Evolutionary conservation across 768 basidiomycete species (phyloP).

Genomic region (Ramaria rubella): DNA sequence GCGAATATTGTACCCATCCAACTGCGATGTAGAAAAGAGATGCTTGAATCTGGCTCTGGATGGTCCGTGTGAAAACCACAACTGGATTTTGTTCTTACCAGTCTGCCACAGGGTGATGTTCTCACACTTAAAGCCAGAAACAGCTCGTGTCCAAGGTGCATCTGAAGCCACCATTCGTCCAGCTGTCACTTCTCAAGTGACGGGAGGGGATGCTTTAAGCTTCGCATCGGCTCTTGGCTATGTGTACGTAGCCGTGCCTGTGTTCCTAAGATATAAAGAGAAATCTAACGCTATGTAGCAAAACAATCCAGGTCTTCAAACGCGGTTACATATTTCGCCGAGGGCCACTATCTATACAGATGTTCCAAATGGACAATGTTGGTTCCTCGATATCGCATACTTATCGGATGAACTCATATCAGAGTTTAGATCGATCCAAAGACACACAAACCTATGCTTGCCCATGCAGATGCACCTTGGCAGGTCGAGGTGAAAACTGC

Average conservation of each 20-base stretch:
- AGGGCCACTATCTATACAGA: conserved; percentile 64
- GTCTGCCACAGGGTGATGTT: conserved; percentile 57
- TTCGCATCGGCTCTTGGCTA: conserved; percentile 80
- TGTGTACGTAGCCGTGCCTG: conserved; percentile 36
- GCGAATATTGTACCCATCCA: conserved; percentile 57
- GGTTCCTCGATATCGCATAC: conserved; percentile 13
- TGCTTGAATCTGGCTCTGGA: conserved; percentile 52
- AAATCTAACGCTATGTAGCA: neutral
- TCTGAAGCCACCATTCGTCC: conserved; percentile 81
- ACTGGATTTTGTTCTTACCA: neutral
- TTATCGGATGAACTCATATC: conserved; percentile 4
- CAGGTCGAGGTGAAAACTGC: conserved; percentile 86
- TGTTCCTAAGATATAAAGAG: neutral
- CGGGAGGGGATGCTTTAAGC: conserved; percentile 65
- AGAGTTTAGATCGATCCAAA: conserved; percentile 57
- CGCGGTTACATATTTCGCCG: conserved; percentile 71
- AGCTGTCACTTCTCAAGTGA: conserved; percentile 72
- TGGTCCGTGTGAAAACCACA: conserved; percentile 42
- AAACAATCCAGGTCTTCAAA: conserved; percentile 42
- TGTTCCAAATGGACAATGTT: conserved; percentile 84
- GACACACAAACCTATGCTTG: conserved; percentile 68
- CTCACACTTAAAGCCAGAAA: conserved; percentile 79
- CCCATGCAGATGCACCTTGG: conserved; percentile 78
- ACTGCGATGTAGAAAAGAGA: conserved; percentile 69
- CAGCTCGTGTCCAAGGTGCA: conserved; percentile 46